phyloP scores from a whole-genome alignment of 1,139 yeast genomes.

The Debaryomyces psychrophilus region DNA sequence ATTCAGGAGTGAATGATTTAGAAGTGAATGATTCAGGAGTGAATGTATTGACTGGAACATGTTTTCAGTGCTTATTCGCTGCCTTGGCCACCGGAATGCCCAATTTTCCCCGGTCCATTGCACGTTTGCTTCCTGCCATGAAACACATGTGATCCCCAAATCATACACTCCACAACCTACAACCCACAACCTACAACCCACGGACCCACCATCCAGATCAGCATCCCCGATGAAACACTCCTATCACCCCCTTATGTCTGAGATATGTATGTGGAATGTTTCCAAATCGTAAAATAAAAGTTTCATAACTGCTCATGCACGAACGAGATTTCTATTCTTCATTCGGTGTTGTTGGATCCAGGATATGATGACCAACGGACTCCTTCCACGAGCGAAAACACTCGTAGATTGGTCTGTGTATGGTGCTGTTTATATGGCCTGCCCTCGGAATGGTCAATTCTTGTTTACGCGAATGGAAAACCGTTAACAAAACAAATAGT shows the following conservation, averaged over 20 bases:
- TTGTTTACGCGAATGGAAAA: constrained; percentile 7
- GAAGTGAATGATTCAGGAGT: no score
- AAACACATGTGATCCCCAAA: not conserved
- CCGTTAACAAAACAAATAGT: constrained; percentile 6
- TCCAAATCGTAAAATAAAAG: not conserved
- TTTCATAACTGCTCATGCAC: not conserved
- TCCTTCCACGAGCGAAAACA: not conserved
- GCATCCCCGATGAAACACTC: not conserved
- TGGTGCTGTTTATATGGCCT: not conserved
- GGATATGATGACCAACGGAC: not conserved
- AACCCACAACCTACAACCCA: no score
- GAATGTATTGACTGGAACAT: no score
- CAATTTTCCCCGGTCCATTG: no score
- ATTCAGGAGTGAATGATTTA: no score
- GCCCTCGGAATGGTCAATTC: constrained; percentile 7
- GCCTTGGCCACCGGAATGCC: no score
- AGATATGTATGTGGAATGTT: not conserved
- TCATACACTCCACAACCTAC: not conserved
- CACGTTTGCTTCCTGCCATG: no score
- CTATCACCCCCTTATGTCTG: not conserved
- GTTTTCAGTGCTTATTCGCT: no score
- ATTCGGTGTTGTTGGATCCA: not conserved
- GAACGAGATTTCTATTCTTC: not conserved
- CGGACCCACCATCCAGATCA: no score
- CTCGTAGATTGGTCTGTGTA: not conserved